Base-by-base conservation (phyloP, 257 asterid genomes). In the Oldenlandia corymbosa region DNA sequence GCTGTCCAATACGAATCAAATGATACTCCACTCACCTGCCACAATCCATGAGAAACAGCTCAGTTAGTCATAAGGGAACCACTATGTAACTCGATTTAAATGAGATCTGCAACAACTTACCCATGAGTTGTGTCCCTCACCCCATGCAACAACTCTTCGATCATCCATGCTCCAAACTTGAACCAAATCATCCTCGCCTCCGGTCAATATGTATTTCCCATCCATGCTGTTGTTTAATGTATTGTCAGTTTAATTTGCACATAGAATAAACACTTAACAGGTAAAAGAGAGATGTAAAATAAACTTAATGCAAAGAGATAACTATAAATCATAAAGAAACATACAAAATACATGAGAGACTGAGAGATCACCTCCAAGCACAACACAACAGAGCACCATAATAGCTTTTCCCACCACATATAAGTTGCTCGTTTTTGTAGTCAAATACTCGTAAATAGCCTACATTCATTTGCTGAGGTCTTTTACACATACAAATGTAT, bases 141-240 rank as follows among this genome's bases (percentile, higher is more conserved):
- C 99, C 97, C 97, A 93, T 21, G 99, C 99, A 37, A 93, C 96
- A 83, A 93, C 78, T 70, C 89, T 93, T 20, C 96, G 85, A 50
- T 90, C 96, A 55, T 87, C 99, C 97, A 93, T 85, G 66, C 99
- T 90, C 99, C 99, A 93, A 70, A 93, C 99, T 78, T 93, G 99
- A 76, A 93, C 99, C 52, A 90, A 86, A 79, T 93, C 99, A 71
- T 93, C 99, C 83, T 93, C 99, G 30, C 99, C 99, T 74, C 99
- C 99, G 46, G 99, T 84, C 84, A 93, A 79, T 62, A 93, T 80
- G 85, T 93, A 93, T 74, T 93, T 93, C 65, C 99, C 97, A 64
- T 89, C 99, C 84, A 77, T 79, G 82, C 99, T 92, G 95, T 81
- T 67, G 72, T 79, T 83, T 71, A 61, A 74, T 71, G 69, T 76